phyloP scores from a whole-genome alignment of 169 alveolate species.

The Theileria luwenshuni region DNA sequence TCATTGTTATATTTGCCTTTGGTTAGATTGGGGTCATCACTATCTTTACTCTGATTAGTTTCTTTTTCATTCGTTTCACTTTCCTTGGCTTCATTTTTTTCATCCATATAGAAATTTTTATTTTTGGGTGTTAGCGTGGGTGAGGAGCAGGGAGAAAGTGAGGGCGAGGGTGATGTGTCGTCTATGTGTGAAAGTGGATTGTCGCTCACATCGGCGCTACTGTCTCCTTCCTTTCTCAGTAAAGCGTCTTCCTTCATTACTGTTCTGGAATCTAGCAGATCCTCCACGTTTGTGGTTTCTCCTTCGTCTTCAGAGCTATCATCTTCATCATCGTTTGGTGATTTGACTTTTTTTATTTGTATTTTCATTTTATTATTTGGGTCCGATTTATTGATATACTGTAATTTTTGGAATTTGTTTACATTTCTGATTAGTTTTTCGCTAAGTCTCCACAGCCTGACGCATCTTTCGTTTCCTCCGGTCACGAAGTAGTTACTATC shows the following conservation, averaged over 20 bases:
- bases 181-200: slow-evolving; percentile 6
- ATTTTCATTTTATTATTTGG: neutral
- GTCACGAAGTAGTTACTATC: slow-evolving; percentile 64
- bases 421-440: slow-evolving; percentile 26
- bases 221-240: neutral
- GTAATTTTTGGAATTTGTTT: slow-evolving; percentile 9
- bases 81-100: neutral
- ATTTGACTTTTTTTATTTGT: neutral
- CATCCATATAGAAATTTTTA: no score
- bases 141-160: neutral
- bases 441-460: slow-evolving; percentile 71
- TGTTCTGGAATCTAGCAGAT: neutral
- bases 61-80: neutral
- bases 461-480: slow-evolving; percentile 71
- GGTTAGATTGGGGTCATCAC: neutral
- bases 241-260: neutral
- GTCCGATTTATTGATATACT: neutral
- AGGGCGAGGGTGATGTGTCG: slow-evolving; percentile 20
- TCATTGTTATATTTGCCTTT: neutral
- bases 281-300: neutral
- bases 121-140: no score
- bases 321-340: slow-evolving; percentile 5
- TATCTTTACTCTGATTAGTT: neutral
- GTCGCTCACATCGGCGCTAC: slow-evolving; percentile 1
- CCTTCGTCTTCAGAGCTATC: slow-evolving; percentile 1